phyloP scores from a whole-genome alignment of 2,329 filamentous ascomycete genomes.

The Colletotrichum falcatum region DNA sequence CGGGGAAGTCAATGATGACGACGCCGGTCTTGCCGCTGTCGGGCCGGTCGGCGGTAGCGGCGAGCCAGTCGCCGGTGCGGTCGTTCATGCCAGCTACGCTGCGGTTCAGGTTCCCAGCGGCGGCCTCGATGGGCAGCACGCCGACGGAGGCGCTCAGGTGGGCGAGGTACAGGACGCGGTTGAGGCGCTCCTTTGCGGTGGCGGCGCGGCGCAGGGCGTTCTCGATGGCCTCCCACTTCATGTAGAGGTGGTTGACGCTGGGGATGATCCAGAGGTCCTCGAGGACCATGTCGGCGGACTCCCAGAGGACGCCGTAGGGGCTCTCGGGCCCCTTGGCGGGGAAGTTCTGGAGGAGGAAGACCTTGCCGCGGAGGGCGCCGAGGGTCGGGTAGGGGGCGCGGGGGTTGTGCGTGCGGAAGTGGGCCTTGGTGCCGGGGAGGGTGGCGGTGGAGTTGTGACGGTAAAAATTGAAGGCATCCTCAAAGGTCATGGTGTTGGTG shows the following conservation, averaged over 20 bases:
- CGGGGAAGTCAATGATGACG: slow-evolving; percentile 63
- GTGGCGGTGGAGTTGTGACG: slow-evolving; percentile 51
- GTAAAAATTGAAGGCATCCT: slow-evolving; percentile 59
- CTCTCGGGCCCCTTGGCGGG: slow-evolving; percentile 42
- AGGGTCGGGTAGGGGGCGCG: slow-evolving; percentile 55
- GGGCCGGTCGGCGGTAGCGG: slow-evolving; percentile 32
- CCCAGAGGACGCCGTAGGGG: slow-evolving; percentile 60
- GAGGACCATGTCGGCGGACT: slow-evolving; percentile 57
- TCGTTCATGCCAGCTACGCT: slow-evolving; percentile 62
- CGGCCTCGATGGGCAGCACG: slow-evolving; percentile 62
- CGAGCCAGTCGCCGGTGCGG: slow-evolving; percentile 59
- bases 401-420: slow-evolving; percentile 52
- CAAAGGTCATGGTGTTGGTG: slow-evolving; percentile 55
- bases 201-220: slow-evolving; percentile 55
- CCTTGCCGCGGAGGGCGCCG: slow-evolving; percentile 58
- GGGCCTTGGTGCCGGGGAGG: slow-evolving; percentile 49
- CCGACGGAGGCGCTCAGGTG: slow-evolving; percentile 62
- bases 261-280: slow-evolving; percentile 62
- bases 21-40: slow-evolving; percentile 54
- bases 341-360: slow-evolving; percentile 63
- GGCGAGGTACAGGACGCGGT: slow-evolving; percentile 56
- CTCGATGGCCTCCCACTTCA: slow-evolving; percentile 60
- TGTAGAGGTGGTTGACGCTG: slow-evolving; percentile 55
- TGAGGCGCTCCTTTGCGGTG: slow-evolving; percentile 47
- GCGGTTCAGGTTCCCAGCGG: slow-evolving; percentile 58